Evolutionary conservation across 2,329 filamentous ascomycete genomes (phyloP), one percentile per base, ranked within the genome.

Genomic region (Epichloe coenophiala): DNA sequence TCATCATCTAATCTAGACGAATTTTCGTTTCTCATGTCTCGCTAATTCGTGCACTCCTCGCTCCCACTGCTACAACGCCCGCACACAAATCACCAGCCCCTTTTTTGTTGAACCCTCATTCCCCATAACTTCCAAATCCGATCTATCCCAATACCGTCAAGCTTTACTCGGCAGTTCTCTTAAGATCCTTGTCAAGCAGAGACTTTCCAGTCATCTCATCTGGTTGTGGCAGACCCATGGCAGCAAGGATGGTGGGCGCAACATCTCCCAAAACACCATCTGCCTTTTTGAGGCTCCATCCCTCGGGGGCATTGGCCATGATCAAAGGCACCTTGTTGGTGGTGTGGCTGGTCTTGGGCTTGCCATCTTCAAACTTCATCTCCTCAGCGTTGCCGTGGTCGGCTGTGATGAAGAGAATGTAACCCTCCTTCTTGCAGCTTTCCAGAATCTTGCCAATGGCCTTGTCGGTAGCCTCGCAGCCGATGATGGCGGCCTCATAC

Each of bases 341-440:
- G 44, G 93, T 98, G 76, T 98, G 93, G 48, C 87, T 91, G 8
- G 93, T 98, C 81, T 98, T 98, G 61, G 93, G 93, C 66, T 88
- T 95, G 67, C 90, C 89, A 67, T 96, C 87, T 60, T 87, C 74
- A 65, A 89, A 97, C 71, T 97, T 85, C 93, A 98, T 98, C 75
- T 98, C 93, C 74, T 98, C 93, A 51, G 93, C 93, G 64, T 98
- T 98, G 63, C 90, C 93, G 71, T 98, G 93, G 69, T 98, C 93
- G 33, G 91, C 78, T 5, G 93, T 98, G 68, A 98, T 85, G 74
- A 97, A 97, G 43, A 98, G 81, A 52, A 93, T 75, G 67, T 98
- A 98, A 56, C 84, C 85, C 65, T 91, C 78, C 76, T 93, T 83
- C 78, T 94, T 94, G 79, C 91, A 97, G 47, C 83, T 84, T 63